Base-by-base conservation (phyloP, 2,329 filamentous ascomycete species). In the Cadophora sp. region DNA sequence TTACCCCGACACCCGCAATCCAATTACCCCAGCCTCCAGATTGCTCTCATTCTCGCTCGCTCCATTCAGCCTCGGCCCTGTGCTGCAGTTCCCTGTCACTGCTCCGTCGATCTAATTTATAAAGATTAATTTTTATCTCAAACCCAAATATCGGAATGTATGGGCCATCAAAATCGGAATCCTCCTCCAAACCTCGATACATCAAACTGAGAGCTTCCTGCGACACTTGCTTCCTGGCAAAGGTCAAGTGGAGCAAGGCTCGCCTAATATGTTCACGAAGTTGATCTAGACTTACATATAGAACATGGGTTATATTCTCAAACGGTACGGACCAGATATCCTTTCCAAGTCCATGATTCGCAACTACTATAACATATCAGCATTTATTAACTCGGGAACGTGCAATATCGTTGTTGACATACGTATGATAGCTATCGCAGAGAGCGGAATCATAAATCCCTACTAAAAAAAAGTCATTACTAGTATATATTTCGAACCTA, bases 211-310 rank as follows among this genome's bases (percentile, higher is more conserved):
- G 83, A 67, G 82, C 81, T 26, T 86, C 84, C 22, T 87, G 85
- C 73, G 84, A 87, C 69, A 83, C 83, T 7, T 87, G 85, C 76
- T 86, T 86, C 74, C 76, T 85, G 22, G 84, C 84, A 69, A 87
- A 87, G 73, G 84, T 87, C 76, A 86, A 86, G 73, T 87, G 85
- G 75, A 85, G 83, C 69, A 86, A 86, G 71, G 79, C 79, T 2
- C 78, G 83, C n/a, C 85, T 85, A 1, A 81, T 86, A 60, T 87
- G 85, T 75, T 80, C 81, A n/a, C 80, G 84, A 50, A 43, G 14
- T 43, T 8, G 37, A 43, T 43, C 14, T 56, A 24, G 29, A 56
- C 53, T 31, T 56, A 56, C 16, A 56, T 56, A 56, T 34, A 56
- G 29, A 56, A 56, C 34, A 22, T 56, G 6, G n/a, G 29, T 56